Conservation (phyloP, 768 basidiomycete species). For the Cubamyces sp. region DNA sequence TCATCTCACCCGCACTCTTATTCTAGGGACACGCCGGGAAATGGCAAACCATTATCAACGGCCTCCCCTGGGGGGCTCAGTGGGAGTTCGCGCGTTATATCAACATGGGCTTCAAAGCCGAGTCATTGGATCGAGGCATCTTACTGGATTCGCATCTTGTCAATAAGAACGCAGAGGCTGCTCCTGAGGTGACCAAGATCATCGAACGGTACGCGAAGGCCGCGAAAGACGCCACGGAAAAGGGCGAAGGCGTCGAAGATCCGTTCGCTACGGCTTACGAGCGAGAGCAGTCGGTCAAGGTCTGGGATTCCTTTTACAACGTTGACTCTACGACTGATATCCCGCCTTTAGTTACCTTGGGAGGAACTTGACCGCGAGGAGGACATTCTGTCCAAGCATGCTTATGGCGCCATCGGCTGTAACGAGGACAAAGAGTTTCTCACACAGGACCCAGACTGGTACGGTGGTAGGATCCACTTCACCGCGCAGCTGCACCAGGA, state of each 20-base stretch:
- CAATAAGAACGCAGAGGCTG: constrained; percentile 35
- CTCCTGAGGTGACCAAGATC: constrained; percentile 13
- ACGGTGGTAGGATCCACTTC: constrained; percentile 66
- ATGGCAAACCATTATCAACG: not conserved
- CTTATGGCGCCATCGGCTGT: constrained; percentile 48
- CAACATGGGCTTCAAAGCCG: constrained; percentile 37
- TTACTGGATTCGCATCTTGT: constrained; percentile 33
- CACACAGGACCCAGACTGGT: constrained; percentile 47
- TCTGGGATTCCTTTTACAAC: constrained; percentile 1
- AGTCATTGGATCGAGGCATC: constrained; percentile 7
- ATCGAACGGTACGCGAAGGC: constrained; percentile 1
- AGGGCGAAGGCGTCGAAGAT: not conserved
- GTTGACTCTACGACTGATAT: not conserved
- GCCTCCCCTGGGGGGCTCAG: constrained; percentile 45
- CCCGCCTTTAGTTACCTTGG: constrained; percentile 57
- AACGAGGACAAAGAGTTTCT: constrained; percentile 25
- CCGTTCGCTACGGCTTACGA: constrained; percentile 17
- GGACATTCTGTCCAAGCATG: constrained; percentile 37
- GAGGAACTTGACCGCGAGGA: constrained; percentile 63
- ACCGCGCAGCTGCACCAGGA: constrained; percentile 39
- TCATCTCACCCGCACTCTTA: not conserved
- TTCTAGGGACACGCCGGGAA: constrained; percentile 6
- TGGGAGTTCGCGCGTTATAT: constrained; percentile 57
- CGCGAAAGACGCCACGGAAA: not conserved
- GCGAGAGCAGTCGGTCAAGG: constrained; percentile 28